These are phyloP conservation scores for Erythrophleum fordii DNA, from an alignment of 306 rosid genomes.

Conservation along the genomic window DNA sequence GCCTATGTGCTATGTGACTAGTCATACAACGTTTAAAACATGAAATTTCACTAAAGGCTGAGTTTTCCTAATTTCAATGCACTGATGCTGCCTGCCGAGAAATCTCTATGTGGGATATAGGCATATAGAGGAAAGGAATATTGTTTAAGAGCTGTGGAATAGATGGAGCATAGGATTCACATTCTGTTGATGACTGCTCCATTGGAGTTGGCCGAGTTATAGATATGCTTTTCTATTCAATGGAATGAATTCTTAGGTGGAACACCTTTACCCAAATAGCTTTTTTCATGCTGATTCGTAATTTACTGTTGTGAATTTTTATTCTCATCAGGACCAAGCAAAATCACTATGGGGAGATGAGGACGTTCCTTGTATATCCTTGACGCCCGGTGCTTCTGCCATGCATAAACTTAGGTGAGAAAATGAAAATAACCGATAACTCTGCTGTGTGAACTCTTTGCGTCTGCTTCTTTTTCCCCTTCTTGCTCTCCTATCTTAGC, in stretches of 20 bases:
- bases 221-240: background rate
- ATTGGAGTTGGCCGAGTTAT: background rate
- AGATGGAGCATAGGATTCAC: constrained; percentile 5
- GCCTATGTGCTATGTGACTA: background rate
- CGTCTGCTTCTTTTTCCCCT: background rate
- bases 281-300: background rate
- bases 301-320: constrained; percentile 3
- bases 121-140: background rate
- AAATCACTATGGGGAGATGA: constrained; percentile 77
- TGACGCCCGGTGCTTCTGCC: constrained; percentile 78
- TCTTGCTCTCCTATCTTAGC: constrained; percentile 8
- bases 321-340: constrained; percentile 66
- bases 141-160: background rate
- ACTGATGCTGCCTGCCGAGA: background rate
- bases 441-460: background rate
- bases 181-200: background rate
- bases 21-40: background rate
- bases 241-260: constrained; percentile 30
- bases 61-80: background rate
- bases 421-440: constrained; percentile 24
- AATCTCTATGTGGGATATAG: background rate
- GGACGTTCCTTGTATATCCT: constrained; percentile 77
- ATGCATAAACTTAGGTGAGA: constrained; percentile 95
- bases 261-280: background rate
- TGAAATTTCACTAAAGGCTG: background rate